Evolutionary conservation across 176 grass and related monocot species (phyloP), one percentile per base, ranked within the genome.

Genomic region (Tuctoria greenei): DNA sequence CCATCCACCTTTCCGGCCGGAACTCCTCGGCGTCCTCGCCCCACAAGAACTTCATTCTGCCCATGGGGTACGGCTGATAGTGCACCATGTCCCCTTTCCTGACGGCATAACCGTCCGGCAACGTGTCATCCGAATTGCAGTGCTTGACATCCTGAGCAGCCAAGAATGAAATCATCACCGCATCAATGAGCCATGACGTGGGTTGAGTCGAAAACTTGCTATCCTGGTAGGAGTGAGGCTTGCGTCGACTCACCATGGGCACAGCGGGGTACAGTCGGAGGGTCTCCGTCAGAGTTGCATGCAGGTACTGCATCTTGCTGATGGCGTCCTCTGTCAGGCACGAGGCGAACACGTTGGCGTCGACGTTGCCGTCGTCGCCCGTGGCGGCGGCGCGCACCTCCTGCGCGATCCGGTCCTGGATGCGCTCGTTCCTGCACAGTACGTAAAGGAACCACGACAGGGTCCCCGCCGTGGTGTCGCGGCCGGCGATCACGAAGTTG

Each of bases 1-100:
- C 67, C 59, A 96, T 74, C 93, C 93, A 96, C 83, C 93, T 77
- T 81, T 90, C 93, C 52, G 93, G 93, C 73, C 82, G 46, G 71
- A 96, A 96, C 73, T 85, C 78, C 21, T 86, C 89, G 1, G 93
- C 93, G 61, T 96, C 87, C 18, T 73, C 61, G 2, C 93, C 90
- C 93, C 93, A 96, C 37, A 96, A 51, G 56, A 92, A 90, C 71
- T 88, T 49, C 93, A 96, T 96, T 62, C 93, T 90, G 5, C 89
- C 93, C 90, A 96, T 92, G 44, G 87, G 70, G 69, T 78, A 96
- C 66, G 93, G 87, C 72, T 96, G 90, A 62, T 92, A 96, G 75
- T 70, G 62, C 75, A 96, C 82, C 75, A 90, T 61, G 74, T 96
- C 93, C 24, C 87, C 93, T 88, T 96, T 84, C 6, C 61, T 88